Evolutionary conservation across 768 basidiomycete genomes (phyloP), one percentile per base, ranked within the genome.

Genomic region (Dentipellis fragilis): DNA sequence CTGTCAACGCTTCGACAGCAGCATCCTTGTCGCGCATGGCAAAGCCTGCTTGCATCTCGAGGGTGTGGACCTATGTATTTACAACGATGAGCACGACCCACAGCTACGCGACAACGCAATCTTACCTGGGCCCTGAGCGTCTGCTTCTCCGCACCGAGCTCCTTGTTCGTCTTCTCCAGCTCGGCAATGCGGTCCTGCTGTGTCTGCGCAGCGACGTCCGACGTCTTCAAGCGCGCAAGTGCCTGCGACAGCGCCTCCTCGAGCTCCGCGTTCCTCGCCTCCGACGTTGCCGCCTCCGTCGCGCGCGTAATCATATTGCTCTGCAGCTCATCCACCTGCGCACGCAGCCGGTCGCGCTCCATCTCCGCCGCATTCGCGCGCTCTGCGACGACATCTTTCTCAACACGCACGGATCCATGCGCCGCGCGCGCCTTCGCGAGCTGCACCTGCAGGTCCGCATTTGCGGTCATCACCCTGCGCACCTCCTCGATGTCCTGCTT

Each of bases 221-320:
- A 81, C 11, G 80, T 73, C 67, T 89, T 83, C 42, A 90, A 71
- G 39, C 87, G 76, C 10, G 80, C 78, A 57, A 90, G 72, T 38
- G 89, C 87, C 63, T 85, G 79, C 1, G 83, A 73, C n/a, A 90
- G 72, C 0, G 85, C 87, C 37, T 83, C 81, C 67, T 91, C 85
- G 12, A 89, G 73, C 58, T 88, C 84, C 29, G 68, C 65, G 59
- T 80, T 82, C 61, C 72, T 69, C 49, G 75, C 69, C 56, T 79
- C 78, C 14, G 83, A 66, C 0, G 77, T 67, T 16, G 71, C 69
- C 3, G 72, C 61, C 58, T 84, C 82, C 4, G 73, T 66, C 5
- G 72, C 68, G 54, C 76, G 82, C 3, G 71, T 65, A 10, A 72
- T 64, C 48, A 68, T 69, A 17, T 70, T 63, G 2, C 69, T 63